Conservation (phyloP, 768 basidiomycete species). For the Myochromella boudieri region DNA sequence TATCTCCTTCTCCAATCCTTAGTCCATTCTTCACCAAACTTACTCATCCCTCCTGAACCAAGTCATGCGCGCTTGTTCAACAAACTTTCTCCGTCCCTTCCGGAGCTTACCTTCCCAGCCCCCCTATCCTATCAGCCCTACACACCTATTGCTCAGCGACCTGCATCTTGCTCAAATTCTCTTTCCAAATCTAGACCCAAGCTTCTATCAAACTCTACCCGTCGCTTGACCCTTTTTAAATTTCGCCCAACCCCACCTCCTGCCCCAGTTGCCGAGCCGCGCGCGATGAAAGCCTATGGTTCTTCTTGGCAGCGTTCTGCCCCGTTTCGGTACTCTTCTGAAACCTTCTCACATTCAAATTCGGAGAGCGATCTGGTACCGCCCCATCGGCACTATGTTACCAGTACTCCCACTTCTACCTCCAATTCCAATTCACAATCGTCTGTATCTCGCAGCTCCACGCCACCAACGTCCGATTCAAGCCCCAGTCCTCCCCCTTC, state of each 20-base stretch:
- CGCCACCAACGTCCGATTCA: conserved; percentile 10
- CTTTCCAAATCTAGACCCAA: conserved; percentile 7
- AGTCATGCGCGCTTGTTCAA: conserved; percentile 29
- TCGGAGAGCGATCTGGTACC: conserved; percentile 12
- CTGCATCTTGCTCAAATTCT: background rate
- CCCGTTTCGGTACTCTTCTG: conserved; percentile 10
- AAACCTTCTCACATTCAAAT: conserved; percentile 2
- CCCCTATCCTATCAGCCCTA: conserved; percentile 54
- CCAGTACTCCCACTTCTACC: conserved; percentile 57
- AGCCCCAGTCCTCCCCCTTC: conserved; percentile 12
- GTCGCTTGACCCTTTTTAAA: conserved; percentile 36
- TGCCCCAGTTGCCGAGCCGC: conserved; percentile 48
- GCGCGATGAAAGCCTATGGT: conserved; percentile 44
- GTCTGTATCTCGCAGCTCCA: conserved; percentile 17
- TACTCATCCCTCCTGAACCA: conserved; percentile 45
- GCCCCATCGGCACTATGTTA: conserved; percentile 24
- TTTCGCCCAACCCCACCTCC: conserved; percentile 28
- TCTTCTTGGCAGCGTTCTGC: conserved; percentile 48
- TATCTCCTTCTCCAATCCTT: conserved; percentile 74
- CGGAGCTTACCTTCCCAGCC: conserved; percentile 73
- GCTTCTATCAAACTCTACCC: conserved; percentile 15
- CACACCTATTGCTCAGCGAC: conserved; percentile 8
- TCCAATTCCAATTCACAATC: conserved; percentile 9
- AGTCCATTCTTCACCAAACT: conserved; percentile 54
- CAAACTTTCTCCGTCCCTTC: conserved; percentile 31